Evolutionary conservation across 192 early-diverging fungal species (phyloP).

Genomic region (Mortierella antarctica): DNA sequence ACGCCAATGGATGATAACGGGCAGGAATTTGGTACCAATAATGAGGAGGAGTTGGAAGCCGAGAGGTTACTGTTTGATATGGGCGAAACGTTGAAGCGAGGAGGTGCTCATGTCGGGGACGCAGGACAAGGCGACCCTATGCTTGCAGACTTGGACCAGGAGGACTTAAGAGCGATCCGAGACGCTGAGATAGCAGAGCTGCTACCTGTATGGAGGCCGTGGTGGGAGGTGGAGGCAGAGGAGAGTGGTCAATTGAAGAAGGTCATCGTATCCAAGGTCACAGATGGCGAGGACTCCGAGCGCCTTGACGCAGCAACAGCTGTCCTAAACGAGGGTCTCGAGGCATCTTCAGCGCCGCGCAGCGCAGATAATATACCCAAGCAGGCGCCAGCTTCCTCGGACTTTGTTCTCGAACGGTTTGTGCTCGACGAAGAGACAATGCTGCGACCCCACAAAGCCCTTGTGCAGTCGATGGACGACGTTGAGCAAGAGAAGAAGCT

Average conservation of each 20-base stretch:
- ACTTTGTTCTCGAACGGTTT: conserved; percentile 11
- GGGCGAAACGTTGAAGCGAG: conserved; percentile 28
- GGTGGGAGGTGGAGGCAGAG: conserved; percentile 50
- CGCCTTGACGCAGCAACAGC: conserved; percentile 6
- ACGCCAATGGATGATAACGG: not conserved
- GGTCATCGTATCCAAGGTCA: conserved; percentile 12
- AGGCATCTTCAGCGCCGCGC: not conserved
- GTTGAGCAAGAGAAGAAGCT: conserved; percentile 4
- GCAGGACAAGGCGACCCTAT: not conserved
- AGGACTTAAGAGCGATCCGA: conserved; percentile 37
- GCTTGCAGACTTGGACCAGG: conserved; percentile 29
- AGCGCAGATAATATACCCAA: not conserved
- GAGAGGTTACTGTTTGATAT: conserved; percentile 33
- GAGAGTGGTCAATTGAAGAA: conserved; percentile 36
- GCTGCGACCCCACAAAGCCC: conserved; percentile 20
- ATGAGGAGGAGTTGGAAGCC: conserved; percentile 32
- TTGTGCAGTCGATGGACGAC: conserved; percentile 23
- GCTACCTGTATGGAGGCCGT: conserved; percentile 36
- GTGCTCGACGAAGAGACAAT: conserved; percentile 46
- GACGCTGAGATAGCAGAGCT: conserved; percentile 47
- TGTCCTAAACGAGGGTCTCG: not conserved
- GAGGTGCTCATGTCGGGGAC: conserved; percentile 1
- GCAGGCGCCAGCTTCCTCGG: not conserved
- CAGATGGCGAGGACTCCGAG: conserved; percentile 1
- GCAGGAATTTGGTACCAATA: not conserved